Conservation (phyloP, 2,329 filamentous ascomycete genomes). For the Pseudogymnoascus sp. region DNA sequence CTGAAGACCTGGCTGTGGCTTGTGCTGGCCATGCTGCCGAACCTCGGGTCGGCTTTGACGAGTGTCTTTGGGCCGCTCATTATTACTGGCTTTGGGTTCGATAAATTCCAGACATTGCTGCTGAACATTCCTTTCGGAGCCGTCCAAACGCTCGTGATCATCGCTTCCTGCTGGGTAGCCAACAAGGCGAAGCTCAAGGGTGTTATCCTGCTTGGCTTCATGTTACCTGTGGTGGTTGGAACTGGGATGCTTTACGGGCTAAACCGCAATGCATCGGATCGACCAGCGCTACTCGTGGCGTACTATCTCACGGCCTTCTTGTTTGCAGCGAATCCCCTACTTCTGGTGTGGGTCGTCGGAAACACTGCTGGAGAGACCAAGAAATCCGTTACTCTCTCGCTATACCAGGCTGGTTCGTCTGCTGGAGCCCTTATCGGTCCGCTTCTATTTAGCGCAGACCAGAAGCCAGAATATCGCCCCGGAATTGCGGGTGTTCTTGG, state of each 20-base stretch:
- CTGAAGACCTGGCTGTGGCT: slow-evolving; percentile 51
- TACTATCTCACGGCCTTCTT: slow-evolving; percentile 63
- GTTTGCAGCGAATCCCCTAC: slow-evolving; percentile 59
- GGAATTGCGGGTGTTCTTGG: slow-evolving; percentile 51
- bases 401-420: slow-evolving; percentile 57
- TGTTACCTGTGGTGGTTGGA: slow-evolving; percentile 56
- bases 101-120: slow-evolving; percentile 6
- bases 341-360: slow-evolving; percentile 62
- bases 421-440: slow-evolving; percentile 63
- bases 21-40: slow-evolving; percentile 4
- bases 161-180: slow-evolving; percentile 52
- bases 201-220: slow-evolving; percentile 44
- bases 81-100: slow-evolving; percentile 9
- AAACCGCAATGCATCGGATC: slow-evolving; percentile 37
- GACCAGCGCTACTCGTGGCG: slow-evolving; percentile 46
- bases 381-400: slow-evolving; percentile 56
- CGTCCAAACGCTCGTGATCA: slow-evolving; percentile 53
- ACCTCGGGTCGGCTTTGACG: slow-evolving; percentile 2
- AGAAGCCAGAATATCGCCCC: slow-evolving; percentile 52
- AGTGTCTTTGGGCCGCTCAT: slow-evolving; percentile 9
- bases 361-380: slow-evolving; percentile 65
- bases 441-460: slow-evolving; percentile 50
- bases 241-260: slow-evolving; percentile 51
- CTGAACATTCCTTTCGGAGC: slow-evolving; percentile 43
- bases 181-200: slow-evolving; percentile 53